A percentile compares a stretch with the other conserved stretches of the same genome.
phyloP scores from a whole-genome alignment of 768 basidiomycete species.

The Hemileccinum rubropunctum region DNA sequence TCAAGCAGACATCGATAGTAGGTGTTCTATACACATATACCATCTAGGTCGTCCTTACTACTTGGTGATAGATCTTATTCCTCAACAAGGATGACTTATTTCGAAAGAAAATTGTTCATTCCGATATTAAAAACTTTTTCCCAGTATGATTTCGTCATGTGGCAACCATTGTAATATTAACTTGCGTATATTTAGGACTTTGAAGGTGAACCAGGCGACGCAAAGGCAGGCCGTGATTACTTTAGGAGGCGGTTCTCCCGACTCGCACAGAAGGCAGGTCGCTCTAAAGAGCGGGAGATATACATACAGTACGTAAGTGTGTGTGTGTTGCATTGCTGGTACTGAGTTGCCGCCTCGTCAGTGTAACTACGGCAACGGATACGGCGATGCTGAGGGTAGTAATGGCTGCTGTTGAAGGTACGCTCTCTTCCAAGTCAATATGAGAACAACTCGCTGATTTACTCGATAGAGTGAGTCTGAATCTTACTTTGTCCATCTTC shows the following conservation, averaged over 20 bases:
- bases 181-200: slow-evolving; percentile 58
- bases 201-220: slow-evolving; percentile 73
- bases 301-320: slow-evolving; percentile 78
- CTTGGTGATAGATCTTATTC: slow-evolving; percentile 71
- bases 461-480: slow-evolving; percentile 62
- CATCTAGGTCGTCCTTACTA: slow-evolving; percentile 1
- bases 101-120: slow-evolving; percentile 73
- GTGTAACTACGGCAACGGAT: slow-evolving; percentile 89
- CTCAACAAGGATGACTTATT: slow-evolving; percentile 96
- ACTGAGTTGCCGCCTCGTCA: slow-evolving; percentile 26
- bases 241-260: slow-evolving; percentile 84
- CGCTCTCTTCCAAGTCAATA: slow-evolving; percentile 23
- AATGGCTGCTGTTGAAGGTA: slow-evolving; percentile 96
- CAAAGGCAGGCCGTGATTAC: slow-evolving; percentile 79
- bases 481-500: slow-evolving; percentile 24
- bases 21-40: slow-evolving; percentile 23
- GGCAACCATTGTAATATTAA: neutral
- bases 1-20: slow-evolving; percentile 90
- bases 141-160: slow-evolving; percentile 49
- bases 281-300: slow-evolving; percentile 84
- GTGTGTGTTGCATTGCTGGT: slow-evolving; percentile 5
- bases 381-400: slow-evolving; percentile 85
- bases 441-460: slow-evolving; percentile 12
- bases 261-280: slow-evolving; percentile 80
- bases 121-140: slow-evolving; percentile 87